These are phyloP conservation scores for Chlorella sp. DNA, from an alignment of 139 green algal species.

Conservation along the genomic window DNA sequence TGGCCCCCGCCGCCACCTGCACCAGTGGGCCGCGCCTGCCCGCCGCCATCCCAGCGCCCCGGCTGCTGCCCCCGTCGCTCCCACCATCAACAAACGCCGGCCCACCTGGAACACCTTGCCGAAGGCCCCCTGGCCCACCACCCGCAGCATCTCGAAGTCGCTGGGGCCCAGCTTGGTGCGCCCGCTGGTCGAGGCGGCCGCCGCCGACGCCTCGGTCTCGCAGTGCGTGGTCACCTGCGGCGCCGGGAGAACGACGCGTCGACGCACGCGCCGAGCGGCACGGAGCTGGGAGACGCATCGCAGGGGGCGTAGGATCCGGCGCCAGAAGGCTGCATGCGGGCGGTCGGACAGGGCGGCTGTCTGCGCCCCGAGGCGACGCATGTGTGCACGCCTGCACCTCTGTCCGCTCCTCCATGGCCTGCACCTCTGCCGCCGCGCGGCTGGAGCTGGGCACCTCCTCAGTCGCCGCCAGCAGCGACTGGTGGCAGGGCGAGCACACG, in stretches of 20 bases:
- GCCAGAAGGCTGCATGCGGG: neutral
- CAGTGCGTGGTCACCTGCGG: slow-evolving; percentile 7
- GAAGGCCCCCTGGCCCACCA: slow-evolving; percentile 97
- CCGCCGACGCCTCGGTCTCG: neutral
- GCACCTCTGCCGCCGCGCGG: neutral
- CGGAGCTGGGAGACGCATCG: neutral
- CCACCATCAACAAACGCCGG: too few relatives aligned
- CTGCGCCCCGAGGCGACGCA: slow-evolving; percentile 5
- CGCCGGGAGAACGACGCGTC: neutral
- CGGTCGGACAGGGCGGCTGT: neutral
- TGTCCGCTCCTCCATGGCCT: neutral
- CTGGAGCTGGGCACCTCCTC: slow-evolving; percentile 14
- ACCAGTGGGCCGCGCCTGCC: neutral
- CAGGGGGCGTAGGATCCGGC: neutral
- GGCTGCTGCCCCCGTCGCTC: too few relatives aligned
- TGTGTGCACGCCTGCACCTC: neutral
- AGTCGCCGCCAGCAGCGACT: slow-evolving; percentile 19
- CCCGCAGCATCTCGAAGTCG: slow-evolving; percentile 93
- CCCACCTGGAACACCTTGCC: slow-evolving; percentile 81
- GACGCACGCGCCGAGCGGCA: too few relatives aligned
- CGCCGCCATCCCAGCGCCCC: neutral
- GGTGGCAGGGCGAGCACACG: slow-evolving; percentile 9
- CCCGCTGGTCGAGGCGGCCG: neutral
- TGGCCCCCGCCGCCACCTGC: too few relatives aligned
- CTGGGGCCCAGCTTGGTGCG: slow-evolving; percentile 57